A percentile compares a stretch with the other conserved stretches of the same genome.
Conservation (phyloP, 805 yeast species). For the Wickerhamomyces ciferrii region DNA sequence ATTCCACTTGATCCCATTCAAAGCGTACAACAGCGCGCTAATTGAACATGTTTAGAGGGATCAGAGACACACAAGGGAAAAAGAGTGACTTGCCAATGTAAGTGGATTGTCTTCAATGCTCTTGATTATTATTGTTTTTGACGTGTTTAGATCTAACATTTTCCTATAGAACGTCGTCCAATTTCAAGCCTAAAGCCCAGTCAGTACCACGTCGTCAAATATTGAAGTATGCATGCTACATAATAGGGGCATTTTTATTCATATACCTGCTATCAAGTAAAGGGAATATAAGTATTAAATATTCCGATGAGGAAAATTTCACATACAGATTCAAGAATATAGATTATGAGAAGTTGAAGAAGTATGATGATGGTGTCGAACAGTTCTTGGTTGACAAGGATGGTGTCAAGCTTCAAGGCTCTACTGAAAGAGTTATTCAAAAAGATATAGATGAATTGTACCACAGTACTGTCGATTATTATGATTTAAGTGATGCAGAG, state of each 20-base stretch:
- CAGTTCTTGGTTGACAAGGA: constrained; percentile 28
- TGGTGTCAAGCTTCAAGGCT: constrained; percentile 23
- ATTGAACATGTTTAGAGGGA: neutral
- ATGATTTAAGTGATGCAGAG: constrained; percentile 53
- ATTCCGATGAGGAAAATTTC: constrained; percentile 3
- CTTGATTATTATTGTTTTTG: neutral
- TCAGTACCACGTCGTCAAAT: neutral
- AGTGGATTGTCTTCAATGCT: neutral
- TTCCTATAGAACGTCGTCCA: neutral
- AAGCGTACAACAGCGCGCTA: neutral
- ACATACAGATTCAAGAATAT: constrained; percentile 24
- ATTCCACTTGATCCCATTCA: neutral
- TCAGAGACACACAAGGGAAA: constrained; percentile 1
- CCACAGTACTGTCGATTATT: constrained; percentile 47
- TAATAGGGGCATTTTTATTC: neutral
- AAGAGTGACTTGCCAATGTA: constrained; percentile 2
- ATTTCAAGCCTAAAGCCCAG: neutral
- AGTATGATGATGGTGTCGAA: constrained; percentile 34
- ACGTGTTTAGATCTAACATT: neutral
- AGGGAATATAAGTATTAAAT: neutral
- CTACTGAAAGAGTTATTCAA: constrained; percentile 17
- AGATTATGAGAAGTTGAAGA: constrained; percentile 25
- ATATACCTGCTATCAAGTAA: neutral
- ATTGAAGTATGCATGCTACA: neutral
- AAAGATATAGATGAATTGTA: constrained; percentile 32